Percentiles rank a stretch among this genome's conserved stretches.
Conservation (phyloP, 352 stramenopile species). For the Pythium sp. region DNA sequence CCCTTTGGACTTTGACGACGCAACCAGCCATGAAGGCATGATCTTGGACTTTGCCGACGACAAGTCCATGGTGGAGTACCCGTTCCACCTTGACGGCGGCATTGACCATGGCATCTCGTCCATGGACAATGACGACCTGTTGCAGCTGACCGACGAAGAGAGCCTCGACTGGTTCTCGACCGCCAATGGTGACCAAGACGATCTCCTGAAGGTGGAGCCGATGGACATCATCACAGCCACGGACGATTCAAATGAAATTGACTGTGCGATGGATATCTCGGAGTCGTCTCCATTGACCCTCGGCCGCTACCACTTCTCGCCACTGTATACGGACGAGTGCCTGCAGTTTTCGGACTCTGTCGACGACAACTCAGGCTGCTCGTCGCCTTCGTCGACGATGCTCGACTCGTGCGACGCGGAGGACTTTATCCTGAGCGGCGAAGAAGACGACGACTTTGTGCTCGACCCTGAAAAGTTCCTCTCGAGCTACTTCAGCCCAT, state of each 20-base stretch:
- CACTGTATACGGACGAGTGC: conserved; percentile 26
- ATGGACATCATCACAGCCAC: neutral
- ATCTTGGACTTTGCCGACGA: conserved; percentile 82
- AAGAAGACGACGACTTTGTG: conserved; percentile 82
- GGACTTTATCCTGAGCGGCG: conserved; percentile 29
- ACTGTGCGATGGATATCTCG: conserved; percentile 1
- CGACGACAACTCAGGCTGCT: conserved; percentile 7
- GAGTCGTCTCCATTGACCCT: conserved; percentile 19
- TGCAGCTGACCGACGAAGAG: conserved; percentile 80
- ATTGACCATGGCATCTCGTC: conserved; percentile 59
- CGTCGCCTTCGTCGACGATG: conserved; percentile 24
- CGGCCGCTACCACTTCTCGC: conserved; percentile 26
- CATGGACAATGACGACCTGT: conserved; percentile 79
- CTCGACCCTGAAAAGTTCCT: conserved; percentile 86
- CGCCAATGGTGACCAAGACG: conserved; percentile 25
- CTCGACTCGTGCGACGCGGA: conserved; percentile 24
- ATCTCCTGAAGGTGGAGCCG: conserved; percentile 22
- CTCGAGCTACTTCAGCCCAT: conserved; percentile 75
- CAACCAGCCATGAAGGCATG: conserved; percentile 35
- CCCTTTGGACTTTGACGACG: conserved; percentile 57
- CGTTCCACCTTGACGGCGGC: conserved; percentile 44
- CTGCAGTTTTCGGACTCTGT: conserved; percentile 21
- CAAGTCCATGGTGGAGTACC: conserved; percentile 58
- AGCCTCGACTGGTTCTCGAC: conserved; percentile 79
- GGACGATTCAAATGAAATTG: neutral